Conservation (phyloP, 305 asterid genomes). For the Lippia alba region DNA sequence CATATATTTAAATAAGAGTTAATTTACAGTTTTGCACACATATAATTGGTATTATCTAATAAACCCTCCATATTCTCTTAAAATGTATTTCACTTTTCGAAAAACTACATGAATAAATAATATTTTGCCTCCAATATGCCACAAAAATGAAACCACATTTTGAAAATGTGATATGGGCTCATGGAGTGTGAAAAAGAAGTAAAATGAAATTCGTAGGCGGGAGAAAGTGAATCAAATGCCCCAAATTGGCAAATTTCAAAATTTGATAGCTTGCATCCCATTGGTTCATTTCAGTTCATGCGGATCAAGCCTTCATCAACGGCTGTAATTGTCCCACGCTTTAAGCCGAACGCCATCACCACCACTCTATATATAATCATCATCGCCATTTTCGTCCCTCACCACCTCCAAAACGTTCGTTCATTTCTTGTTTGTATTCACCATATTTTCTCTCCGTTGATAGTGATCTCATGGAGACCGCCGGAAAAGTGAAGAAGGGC, state of each 20-base stretch:
- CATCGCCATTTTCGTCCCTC: slow-evolving; percentile 14
- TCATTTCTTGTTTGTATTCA: background rate
- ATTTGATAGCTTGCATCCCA: slow-evolving; percentile 24
- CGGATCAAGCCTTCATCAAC: slow-evolving; percentile 54
- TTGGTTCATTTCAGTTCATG: slow-evolving; percentile 46
- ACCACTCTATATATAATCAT: slow-evolving; percentile 38
- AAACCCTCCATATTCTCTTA: too few species aligned
- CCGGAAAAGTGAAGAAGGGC: slow-evolving; percentile 54
- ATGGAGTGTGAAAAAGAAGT: background rate
- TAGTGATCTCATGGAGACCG: slow-evolving; percentile 43
- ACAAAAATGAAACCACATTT: too few species aligned
- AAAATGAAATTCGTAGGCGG: too few species aligned
- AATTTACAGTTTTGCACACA: too few species aligned
- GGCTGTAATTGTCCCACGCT: slow-evolving; percentile 10
- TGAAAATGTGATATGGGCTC: too few species aligned
- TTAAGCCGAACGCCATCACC: slow-evolving; percentile 16
- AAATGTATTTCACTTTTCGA: too few species aligned
- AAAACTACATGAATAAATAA: too few species aligned
- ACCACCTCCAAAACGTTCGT: slow-evolving; percentile 7
- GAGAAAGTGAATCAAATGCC: background rate
- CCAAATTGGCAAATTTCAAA: background rate
- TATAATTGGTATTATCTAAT: too few species aligned
- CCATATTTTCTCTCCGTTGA: background rate
- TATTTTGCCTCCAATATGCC: too few species aligned
- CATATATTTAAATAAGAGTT: too few species aligned